phyloP scores from a whole-genome alignment of 768 basidiomycete genomes.

The Dioszegia aurantiaca region DNA sequence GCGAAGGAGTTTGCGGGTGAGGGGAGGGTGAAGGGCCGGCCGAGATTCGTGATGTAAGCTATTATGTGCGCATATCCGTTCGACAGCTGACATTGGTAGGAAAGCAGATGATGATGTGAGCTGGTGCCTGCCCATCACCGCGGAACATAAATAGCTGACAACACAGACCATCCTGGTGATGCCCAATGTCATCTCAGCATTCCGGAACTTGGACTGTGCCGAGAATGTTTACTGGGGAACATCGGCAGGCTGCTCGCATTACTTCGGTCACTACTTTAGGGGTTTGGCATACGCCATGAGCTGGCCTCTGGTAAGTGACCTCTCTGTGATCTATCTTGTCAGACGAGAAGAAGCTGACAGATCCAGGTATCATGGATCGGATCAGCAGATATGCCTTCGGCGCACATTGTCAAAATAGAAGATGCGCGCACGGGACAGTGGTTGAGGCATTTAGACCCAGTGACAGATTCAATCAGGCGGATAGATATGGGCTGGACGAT shows the following conservation, averaged over 20 bases:
- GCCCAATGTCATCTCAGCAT: constrained; percentile 52
- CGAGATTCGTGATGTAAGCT: constrained; percentile 53
- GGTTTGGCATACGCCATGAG: constrained; percentile 53
- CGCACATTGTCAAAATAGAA: constrained; percentile 52
- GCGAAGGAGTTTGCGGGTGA: constrained; percentile 47
- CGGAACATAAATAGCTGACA: not conserved
- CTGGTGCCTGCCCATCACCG: not conserved
- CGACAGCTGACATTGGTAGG: no score
- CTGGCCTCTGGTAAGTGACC: constrained; percentile 51
- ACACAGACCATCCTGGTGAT: constrained; percentile 52
- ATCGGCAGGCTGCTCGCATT: constrained; percentile 45
- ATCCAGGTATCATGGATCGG: constrained; percentile 52
- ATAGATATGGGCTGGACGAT: constrained; percentile 53
- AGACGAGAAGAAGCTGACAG: not conserved
- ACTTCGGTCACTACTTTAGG: constrained; percentile 52
- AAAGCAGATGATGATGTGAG: constrained; percentile 54
- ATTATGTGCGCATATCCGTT: no score
- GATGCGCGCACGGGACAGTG: constrained; percentile 53
- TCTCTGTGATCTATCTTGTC: not conserved
- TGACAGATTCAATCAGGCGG: constrained; percentile 48
- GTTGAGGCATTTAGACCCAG: constrained; percentile 51
- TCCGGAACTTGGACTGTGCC: constrained; percentile 49
- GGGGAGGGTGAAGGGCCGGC: constrained; percentile 48
- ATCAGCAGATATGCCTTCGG: constrained; percentile 49
- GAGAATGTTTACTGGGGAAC: constrained; percentile 54